phyloP scores from a whole-genome alignment of 805 yeast genomes.

The Zygotorulaspora chibaensis region DNA sequence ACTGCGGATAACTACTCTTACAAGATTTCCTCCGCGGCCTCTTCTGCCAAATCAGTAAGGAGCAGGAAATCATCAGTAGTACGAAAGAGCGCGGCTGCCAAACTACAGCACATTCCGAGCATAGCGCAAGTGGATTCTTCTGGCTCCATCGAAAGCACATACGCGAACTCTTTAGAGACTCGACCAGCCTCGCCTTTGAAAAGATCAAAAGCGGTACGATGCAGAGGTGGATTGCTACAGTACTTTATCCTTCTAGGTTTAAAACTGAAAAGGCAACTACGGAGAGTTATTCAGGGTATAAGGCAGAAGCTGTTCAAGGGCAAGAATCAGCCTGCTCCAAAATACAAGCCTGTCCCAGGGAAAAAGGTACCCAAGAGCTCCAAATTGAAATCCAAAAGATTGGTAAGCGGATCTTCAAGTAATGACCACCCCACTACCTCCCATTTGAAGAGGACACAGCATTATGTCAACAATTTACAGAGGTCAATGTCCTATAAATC shows the following conservation, averaged over 20 bases:
- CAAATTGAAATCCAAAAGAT: not conserved
- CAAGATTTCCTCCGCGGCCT: slow-evolving; percentile 20
- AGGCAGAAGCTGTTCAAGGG: slow-evolving; percentile 18
- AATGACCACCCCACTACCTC: slow-evolving; percentile 22
- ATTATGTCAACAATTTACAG: slow-evolving; percentile 30
- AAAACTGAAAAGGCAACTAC: slow-evolving; percentile 24
- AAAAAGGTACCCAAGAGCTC: not conserved
- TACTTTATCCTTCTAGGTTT: slow-evolving; percentile 29
- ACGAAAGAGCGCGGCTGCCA: slow-evolving; percentile 1
- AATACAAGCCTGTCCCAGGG: not conserved
- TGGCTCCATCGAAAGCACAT: slow-evolving; percentile 5
- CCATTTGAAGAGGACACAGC: slow-evolving; percentile 30
- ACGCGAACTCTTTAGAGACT: not conserved
- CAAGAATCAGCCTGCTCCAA: not conserved
- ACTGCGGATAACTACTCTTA: slow-evolving; percentile 32
- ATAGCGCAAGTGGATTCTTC: slow-evolving; percentile 16
- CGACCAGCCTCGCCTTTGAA: slow-evolving; percentile 9
- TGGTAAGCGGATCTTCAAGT: slow-evolving; percentile 9
- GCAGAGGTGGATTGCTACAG: slow-evolving; percentile 38
- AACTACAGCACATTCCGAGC: slow-evolving; percentile 13
- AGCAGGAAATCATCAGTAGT: slow-evolving; percentile 2
- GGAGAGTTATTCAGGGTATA: slow-evolving; percentile 28
- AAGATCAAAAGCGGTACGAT: slow-evolving; percentile 36
- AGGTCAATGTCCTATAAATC: slow-evolving; percentile 26
- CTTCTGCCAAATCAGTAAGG: slow-evolving; percentile 13